phyloP scores from a whole-genome alignment of 2,329 filamentous ascomycete genomes.

The Verticillium zaregamsianum region DNA sequence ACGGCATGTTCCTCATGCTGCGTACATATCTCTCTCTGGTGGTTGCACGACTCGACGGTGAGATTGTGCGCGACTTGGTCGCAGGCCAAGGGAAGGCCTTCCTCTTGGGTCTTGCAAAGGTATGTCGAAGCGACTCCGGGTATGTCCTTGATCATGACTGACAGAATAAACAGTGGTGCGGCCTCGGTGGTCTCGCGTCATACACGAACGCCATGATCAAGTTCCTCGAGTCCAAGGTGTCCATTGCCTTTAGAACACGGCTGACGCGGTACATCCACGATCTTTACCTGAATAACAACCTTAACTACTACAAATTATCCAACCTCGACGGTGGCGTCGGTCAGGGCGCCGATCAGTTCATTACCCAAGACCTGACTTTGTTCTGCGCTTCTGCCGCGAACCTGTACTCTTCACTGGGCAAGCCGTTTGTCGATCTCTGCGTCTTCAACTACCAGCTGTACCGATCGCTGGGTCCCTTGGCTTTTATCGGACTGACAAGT shows the following conservation, averaged over 20 bases:
- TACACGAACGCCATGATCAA: constrained; percentile 99
- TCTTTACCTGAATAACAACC: constrained; percentile 87
- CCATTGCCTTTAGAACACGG: constrained; percentile 93
- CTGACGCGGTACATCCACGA: constrained; percentile 97
- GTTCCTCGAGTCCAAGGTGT: constrained; percentile 95
- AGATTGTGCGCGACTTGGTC: constrained; percentile 95
- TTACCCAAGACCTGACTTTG: constrained; percentile 91
- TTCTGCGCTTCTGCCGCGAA: constrained; percentile 93
- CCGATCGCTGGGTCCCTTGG: constrained; percentile 82
- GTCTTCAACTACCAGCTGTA: constrained; percentile 99
- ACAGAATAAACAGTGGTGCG: constrained; percentile 64
- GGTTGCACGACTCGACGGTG: constrained; percentile 88
- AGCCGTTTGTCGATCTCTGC: constrained; percentile 92
- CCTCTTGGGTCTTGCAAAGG: constrained; percentile 80
- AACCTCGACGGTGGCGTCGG: constrained; percentile 92
- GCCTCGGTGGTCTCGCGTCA: constrained; percentile 86
- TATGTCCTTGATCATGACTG: constrained; percentile 7
- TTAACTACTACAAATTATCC: constrained; percentile 93
- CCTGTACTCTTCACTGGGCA: constrained; percentile 94
- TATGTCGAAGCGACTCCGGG: constrained; percentile 18
- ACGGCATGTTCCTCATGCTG: constrained; percentile 84
- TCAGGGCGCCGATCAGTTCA: constrained; percentile 91
- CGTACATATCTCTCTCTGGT: constrained; percentile 92
- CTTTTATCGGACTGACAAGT: constrained; percentile 77
- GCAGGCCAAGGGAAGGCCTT: constrained; percentile 88